A percentile compares a stretch with the other conserved stretches of the same genome.
phyloP scores from a whole-genome alignment of 345 rosid genomes.

The Brassica juncea region DNA sequence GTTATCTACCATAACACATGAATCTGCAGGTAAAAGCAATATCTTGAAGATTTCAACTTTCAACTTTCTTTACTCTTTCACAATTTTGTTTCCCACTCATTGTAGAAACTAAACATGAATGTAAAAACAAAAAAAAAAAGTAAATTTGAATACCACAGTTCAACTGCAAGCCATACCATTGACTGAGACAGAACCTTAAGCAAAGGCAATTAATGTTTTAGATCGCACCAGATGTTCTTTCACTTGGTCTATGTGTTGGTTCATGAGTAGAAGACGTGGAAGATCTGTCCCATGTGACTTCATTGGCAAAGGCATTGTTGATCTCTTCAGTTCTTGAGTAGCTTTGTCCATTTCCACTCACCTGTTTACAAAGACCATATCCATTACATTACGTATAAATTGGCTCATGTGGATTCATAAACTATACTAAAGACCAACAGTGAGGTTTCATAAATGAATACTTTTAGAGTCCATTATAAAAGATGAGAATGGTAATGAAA shows the following conservation, averaged over 20 bases:
- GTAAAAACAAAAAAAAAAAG: background rate
- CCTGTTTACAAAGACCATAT: constrained; percentile 43
- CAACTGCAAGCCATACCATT: background rate
- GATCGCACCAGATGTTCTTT: constrained; percentile 48
- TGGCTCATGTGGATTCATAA: background rate
- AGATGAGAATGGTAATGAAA: too few species aligned
- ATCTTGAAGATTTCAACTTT: constrained; percentile 21
- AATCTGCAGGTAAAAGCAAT: constrained; percentile 29
- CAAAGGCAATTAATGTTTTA: background rate
- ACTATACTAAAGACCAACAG: too few species aligned
- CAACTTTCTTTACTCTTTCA: constrained; percentile 21
- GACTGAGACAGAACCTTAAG: constrained; percentile 1
- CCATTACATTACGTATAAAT: background rate
- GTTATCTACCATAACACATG: constrained; percentile 13
- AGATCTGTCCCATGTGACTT: constrained; percentile 43
- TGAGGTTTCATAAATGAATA: background rate
- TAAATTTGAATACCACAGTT: background rate
- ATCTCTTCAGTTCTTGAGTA: constrained; percentile 44
- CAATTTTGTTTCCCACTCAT: background rate
- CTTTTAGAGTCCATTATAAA: background rate
- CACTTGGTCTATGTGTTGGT: background rate
- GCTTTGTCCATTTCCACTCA: constrained; percentile 53
- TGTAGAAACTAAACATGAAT: constrained; percentile 32
- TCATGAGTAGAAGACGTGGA: constrained; percentile 16
- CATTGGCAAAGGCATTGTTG: constrained; percentile 52